A percentile compares a stretch with the other conserved stretches of the same genome.
These are phyloP conservation scores for Graphiopsis chlorocephala DNA, from an alignment of 2,329 filamentous ascomycete genomes.

Conservation along the genomic window DNA sequence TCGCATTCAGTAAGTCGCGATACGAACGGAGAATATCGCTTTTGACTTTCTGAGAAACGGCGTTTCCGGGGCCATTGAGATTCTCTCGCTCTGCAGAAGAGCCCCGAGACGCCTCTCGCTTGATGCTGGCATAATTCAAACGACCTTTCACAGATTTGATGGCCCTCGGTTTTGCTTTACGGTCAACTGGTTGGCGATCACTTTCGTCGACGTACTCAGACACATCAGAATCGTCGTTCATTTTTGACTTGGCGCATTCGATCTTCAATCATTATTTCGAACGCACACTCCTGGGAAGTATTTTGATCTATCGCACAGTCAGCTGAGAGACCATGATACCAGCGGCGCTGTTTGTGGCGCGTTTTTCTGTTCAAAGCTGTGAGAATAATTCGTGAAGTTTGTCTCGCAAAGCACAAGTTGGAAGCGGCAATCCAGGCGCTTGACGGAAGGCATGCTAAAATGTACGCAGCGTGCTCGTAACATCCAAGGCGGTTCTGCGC, in stretches of 20 bases:
- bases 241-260: neutral
- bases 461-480: neutral
- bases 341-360: neutral
- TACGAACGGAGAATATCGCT: constrained; percentile 35
- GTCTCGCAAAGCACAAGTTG: neutral
- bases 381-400: neutral
- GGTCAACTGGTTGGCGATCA: neutral
- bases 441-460: neutral
- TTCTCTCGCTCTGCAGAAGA: neutral
- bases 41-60: neutral
- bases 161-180: neutral
- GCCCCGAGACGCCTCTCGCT: neutral
- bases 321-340: neutral
- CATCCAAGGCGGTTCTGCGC: neutral
- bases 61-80: too few relatives aligned
- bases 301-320: neutral
- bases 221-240: constrained; percentile 10
- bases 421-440: neutral
- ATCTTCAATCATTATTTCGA: neutral
- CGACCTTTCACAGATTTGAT: neutral
- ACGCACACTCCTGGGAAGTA: neutral
- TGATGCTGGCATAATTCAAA: neutral
- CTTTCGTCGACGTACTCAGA: constrained; percentile 1
- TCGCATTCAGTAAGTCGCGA: constrained; percentile 52
- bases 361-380: neutral